These are phyloP conservation scores for Zangia roseola DNA, from an alignment of 768 basidiomycete genomes.

Conservation along the genomic window DNA sequence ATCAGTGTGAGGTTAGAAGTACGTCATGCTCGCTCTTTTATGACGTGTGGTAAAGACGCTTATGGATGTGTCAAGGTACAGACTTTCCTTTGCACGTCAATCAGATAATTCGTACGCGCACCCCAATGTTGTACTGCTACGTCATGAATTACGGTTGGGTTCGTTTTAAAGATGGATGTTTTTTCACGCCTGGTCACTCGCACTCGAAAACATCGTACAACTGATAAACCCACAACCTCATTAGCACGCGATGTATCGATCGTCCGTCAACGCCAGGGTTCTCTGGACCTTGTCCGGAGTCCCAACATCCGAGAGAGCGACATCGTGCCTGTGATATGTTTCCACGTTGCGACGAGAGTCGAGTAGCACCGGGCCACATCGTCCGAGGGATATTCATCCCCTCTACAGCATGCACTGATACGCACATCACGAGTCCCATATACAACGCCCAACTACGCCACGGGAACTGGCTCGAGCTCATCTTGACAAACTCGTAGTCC, in stretches of 20 bases:
- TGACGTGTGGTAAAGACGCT: not conserved
- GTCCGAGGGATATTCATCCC: slow-evolving; percentile 55
- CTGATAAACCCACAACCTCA: slow-evolving; percentile 46
- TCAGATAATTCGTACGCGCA: not conserved
- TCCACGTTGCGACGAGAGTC: slow-evolving; percentile 22
- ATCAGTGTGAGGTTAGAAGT: not conserved
- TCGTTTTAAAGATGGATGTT: not conserved
- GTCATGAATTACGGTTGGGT: not conserved
- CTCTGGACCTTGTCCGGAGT: slow-evolving; percentile 49
- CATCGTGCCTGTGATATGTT: slow-evolving; percentile 34
- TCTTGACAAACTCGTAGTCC: slow-evolving; percentile 82
- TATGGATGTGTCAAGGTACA: not conserved
- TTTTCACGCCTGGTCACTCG: not conserved
- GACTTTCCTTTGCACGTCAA: not conserved
- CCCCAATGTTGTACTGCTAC: not conserved
- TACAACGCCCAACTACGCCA: slow-evolving; percentile 62
- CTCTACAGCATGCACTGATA: slow-evolving; percentile 60
- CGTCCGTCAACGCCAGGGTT: slow-evolving; percentile 56
- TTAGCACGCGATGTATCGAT: slow-evolving; percentile 54
- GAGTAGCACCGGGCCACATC: slow-evolving; percentile 34
- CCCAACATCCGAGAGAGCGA: slow-evolving; percentile 58
- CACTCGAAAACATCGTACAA: slow-evolving; percentile 23
- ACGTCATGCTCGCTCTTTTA: not conserved
- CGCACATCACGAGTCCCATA: slow-evolving; percentile 53
- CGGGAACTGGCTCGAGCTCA: slow-evolving; percentile 62